Evolutionary conservation across 2,329 filamentous ascomycete species (phyloP).

Genomic region (Colletotrichum somersetense): DNA sequence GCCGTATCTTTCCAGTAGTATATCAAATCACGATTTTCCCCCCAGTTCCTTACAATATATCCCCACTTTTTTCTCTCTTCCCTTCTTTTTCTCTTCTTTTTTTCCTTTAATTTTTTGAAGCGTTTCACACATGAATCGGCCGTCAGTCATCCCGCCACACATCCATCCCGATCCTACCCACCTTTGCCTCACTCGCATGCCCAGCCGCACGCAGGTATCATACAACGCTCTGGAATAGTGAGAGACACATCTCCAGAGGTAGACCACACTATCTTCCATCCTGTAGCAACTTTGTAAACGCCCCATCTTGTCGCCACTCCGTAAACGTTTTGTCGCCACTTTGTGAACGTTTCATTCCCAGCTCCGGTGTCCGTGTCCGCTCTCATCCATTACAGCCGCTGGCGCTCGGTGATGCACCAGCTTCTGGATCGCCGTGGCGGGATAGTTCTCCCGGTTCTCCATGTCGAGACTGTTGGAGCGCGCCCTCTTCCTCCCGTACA

Average conservation of each 20-base stretch:
- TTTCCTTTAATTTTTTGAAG: not conserved
- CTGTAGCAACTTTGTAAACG: slow-evolving; percentile 9
- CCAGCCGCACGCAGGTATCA: not conserved
- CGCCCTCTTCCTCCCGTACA: slow-evolving; percentile 38
- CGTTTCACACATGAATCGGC: slow-evolving; percentile 39
- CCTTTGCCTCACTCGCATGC: not conserved
- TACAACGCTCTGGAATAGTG: not conserved
- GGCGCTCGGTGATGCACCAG: slow-evolving; percentile 40
- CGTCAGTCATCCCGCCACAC: slow-evolving; percentile 33
- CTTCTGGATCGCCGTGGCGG: slow-evolving; percentile 42
- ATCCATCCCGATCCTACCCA: slow-evolving; percentile 1
- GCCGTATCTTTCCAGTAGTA: slow-evolving; percentile 26
- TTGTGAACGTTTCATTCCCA: slow-evolving; percentile 39
- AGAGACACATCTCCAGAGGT: not conserved
- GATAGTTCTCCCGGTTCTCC: slow-evolving; percentile 43
- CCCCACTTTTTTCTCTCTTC: no score
- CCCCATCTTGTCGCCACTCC: slow-evolving; percentile 20
- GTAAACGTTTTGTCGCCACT: slow-evolving; percentile 14
- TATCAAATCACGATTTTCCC: slow-evolving; percentile 7
- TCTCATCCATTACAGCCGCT: slow-evolving; percentile 39
- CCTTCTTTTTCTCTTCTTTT: not conserved
- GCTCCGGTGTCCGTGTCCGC: slow-evolving; percentile 38
- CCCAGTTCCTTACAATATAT: slow-evolving; percentile 1
- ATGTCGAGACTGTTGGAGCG: slow-evolving; percentile 43
- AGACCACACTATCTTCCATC: not conserved